Evolutionary conservation across 2,329 filamentous ascomycete species (phyloP).

Genomic region (Triangularia verruculosa): DNA sequence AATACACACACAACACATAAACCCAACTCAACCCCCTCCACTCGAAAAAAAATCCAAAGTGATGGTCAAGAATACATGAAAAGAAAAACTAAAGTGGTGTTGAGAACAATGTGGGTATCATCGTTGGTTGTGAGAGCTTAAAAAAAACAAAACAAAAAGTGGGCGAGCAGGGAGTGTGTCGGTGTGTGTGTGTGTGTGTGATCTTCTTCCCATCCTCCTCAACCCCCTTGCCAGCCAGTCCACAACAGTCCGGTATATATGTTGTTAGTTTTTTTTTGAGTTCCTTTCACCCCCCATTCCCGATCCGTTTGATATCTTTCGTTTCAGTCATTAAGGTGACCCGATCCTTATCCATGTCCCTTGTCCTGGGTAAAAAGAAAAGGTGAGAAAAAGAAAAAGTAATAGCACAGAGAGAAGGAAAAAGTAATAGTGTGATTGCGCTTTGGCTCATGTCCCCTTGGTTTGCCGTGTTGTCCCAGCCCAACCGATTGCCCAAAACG

Average conservation of each 20-base stretch:
- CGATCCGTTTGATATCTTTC: neutral
- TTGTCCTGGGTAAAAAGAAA: neutral
- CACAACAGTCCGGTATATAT: neutral
- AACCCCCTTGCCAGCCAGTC: neutral
- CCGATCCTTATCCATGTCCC: neutral
- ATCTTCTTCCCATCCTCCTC: too few species aligned
- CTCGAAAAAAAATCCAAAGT: neutral
- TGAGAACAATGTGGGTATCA: slow-evolving; percentile 7
- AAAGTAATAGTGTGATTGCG: too few species aligned
- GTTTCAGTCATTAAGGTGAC: neutral
- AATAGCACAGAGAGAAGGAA: neutral
- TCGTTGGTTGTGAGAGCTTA: neutral
- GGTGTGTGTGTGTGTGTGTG: too few species aligned
- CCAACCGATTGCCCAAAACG: slow-evolving; percentile 2
- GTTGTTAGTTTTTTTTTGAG: neutral
- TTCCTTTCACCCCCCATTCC: neutral
- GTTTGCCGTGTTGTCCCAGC: neutral
- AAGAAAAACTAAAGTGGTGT: slow-evolving; percentile 10
- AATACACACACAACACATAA: neutral
- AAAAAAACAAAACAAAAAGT: neutral
- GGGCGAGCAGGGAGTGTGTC: neutral
- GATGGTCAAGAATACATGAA: slow-evolving; percentile 3
- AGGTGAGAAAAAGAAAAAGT: neutral
- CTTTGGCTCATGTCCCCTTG: neutral
- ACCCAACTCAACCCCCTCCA: neutral